Conservation (phyloP, 805 yeast species). For the Candida berthetii region DNA sequence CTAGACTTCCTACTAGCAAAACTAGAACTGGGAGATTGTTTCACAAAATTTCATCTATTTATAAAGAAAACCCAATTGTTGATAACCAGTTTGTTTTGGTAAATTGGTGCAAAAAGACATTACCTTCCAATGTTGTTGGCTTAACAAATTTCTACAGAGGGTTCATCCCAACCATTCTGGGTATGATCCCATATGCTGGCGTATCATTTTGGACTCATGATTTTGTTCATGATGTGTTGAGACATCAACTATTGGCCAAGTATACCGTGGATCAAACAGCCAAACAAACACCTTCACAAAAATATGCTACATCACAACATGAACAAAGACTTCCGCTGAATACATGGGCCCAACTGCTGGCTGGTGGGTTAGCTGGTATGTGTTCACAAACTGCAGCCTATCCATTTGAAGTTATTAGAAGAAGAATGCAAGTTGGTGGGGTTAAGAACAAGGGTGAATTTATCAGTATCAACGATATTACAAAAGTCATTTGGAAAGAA, state of each 20-base stretch:
- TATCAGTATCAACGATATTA: slow-evolving; percentile 46
- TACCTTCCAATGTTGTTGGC: slow-evolving; percentile 14
- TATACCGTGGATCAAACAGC: slow-evolving; percentile 35
- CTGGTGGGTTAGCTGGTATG: slow-evolving; percentile 97
- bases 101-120: slow-evolving; percentile 11
- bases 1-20: slow-evolving; percentile 19
- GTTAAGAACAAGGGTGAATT: slow-evolving; percentile 51
- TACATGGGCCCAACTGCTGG: slow-evolving; percentile 88
- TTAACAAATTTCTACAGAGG: slow-evolving; percentile 80
- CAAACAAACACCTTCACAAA: background rate
- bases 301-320: slow-evolving; percentile 10
- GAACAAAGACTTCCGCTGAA: slow-evolving; percentile 53
- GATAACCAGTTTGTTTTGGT: slow-evolving; percentile 13
- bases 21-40: slow-evolving; percentile 16
- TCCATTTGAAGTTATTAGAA: slow-evolving; percentile 90
- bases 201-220: slow-evolving; percentile 96
- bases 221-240: slow-evolving; percentile 76
- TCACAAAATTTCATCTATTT: slow-evolving; percentile 17
- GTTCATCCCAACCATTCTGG: slow-evolving; percentile 86
- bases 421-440: slow-evolving; percentile 95
- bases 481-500: slow-evolving; percentile 56
- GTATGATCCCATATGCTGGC: slow-evolving; percentile 98
- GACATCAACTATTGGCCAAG: slow-evolving; percentile 48
- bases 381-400: slow-evolving; percentile 94
- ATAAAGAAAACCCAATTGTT: slow-evolving; percentile 17